These are phyloP conservation scores for Vitis labrusca DNA, from an alignment of 164 flowering plant species.

Conservation along the genomic window DNA sequence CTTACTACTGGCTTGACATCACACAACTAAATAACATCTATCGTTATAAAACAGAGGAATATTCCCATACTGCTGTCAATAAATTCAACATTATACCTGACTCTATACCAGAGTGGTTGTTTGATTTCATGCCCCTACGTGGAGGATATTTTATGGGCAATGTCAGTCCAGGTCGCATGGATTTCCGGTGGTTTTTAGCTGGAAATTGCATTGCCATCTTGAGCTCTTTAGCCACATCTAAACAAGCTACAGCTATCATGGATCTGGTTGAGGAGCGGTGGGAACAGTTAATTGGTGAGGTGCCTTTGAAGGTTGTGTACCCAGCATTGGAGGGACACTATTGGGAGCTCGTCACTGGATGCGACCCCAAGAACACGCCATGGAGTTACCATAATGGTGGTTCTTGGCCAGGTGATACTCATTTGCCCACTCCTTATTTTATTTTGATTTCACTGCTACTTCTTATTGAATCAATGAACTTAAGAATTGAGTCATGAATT, in stretches of 20 bases:
- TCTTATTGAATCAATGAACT: no score
- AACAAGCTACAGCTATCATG: constrained; percentile 41
- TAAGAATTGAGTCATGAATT: no score
- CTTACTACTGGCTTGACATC: constrained; percentile 43
- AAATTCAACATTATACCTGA: constrained; percentile 45
- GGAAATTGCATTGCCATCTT: constrained; percentile 53
- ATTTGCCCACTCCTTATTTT: background rate
- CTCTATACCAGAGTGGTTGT: constrained; percentile 46
- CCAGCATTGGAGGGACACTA: constrained; percentile 38
- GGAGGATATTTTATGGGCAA: constrained; percentile 50
- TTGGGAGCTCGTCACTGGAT: constrained; percentile 36
- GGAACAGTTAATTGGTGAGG: constrained; percentile 40
- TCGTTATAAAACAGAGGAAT: constrained; percentile 43
- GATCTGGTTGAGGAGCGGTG: constrained; percentile 44
- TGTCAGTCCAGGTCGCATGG: constrained; percentile 48
- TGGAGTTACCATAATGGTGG: constrained; percentile 48
- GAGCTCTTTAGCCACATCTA: constrained; percentile 33
- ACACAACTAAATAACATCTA: constrained; percentile 42
- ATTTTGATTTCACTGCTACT: background rate
- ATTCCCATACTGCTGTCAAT: constrained; percentile 41
- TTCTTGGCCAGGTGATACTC: constrained; percentile 40
- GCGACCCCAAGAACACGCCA: constrained; percentile 33
- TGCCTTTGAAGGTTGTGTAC: constrained; percentile 39
- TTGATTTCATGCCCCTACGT: constrained; percentile 42
- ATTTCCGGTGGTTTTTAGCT: constrained; percentile 44